Percentiles rank a stretch among this genome's conserved stretches.
Conservation (phyloP, 148 eudicot genomes). For the Silene conica region DNA sequence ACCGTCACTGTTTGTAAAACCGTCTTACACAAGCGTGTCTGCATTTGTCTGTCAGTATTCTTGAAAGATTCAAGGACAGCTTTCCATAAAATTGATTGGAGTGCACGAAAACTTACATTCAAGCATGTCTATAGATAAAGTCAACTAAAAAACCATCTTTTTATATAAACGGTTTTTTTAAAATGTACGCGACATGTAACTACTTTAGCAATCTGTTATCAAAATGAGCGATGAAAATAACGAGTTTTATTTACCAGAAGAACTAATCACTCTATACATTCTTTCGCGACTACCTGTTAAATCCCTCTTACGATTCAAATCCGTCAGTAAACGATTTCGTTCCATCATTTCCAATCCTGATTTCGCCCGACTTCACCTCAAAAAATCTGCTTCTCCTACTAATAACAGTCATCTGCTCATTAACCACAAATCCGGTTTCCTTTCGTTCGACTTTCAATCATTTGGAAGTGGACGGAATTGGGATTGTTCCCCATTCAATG, state of each 20-base stretch:
- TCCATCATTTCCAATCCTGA: slow-evolving; percentile 8
- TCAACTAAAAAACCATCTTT: too few species aligned
- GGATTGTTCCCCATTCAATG: neutral
- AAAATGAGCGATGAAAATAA: neutral
- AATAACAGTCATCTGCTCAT: neutral
- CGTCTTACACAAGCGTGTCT: too few species aligned
- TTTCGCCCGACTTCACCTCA: neutral
- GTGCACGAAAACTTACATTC: too few species aligned
- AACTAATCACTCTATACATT: neutral
- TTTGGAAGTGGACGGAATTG: neutral
- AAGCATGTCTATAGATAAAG: too few species aligned
- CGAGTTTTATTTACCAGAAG: slow-evolving; percentile 1
- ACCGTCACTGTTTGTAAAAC: too few species aligned
- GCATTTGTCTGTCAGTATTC: too few species aligned
- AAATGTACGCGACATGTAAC: too few species aligned
- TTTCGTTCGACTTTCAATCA: neutral
- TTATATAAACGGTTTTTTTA: too few species aligned
- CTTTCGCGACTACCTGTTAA: neutral
- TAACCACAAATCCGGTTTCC: slow-evolving; percentile 3
- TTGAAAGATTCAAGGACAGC: too few species aligned
- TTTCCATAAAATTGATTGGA: too few species aligned
- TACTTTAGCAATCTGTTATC: neutral
- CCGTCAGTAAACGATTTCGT: neutral
- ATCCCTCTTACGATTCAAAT: slow-evolving; percentile 5
- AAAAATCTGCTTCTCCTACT: neutral